Conservation (phyloP, 177 flowering plant species). For the Vitis hybrid region DNA sequence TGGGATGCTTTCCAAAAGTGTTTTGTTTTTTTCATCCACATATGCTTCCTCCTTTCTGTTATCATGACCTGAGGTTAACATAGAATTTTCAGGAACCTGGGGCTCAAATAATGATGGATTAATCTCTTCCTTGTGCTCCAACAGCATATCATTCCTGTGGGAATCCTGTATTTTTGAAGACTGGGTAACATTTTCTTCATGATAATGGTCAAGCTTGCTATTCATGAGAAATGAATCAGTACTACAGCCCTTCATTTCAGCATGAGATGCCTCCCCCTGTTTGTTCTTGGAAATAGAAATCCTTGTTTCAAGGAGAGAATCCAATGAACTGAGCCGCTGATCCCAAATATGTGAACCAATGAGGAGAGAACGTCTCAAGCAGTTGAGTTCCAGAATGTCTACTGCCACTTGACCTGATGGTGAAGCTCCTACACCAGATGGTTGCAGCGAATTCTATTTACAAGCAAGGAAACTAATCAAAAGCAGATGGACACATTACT, state of each 20-base stretch:
- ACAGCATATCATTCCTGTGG: slow-evolving; percentile 14
- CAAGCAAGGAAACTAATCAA: not conserved
- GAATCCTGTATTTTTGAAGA: slow-evolving; percentile 20
- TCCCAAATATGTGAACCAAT: slow-evolving; percentile 84
- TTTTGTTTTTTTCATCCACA: slow-evolving; percentile 30
- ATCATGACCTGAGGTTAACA: slow-evolving; percentile 13
- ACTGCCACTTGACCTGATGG: slow-evolving; percentile 24
- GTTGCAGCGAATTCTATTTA: slow-evolving; percentile 59
- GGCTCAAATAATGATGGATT: slow-evolving; percentile 19
- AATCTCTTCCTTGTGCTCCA: slow-evolving; percentile 24
- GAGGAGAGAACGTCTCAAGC: slow-evolving; percentile 66
- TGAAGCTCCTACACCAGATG: slow-evolving; percentile 30
- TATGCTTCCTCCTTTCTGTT: slow-evolving; percentile 26
- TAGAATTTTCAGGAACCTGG: slow-evolving; percentile 20
- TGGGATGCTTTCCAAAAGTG: slow-evolving; percentile 29
- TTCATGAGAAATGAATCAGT: slow-evolving; percentile 29
- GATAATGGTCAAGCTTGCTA: slow-evolving; percentile 22
- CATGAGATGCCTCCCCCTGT: slow-evolving; percentile 26
- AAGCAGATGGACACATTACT: not conserved
- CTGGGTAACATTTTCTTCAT: slow-evolving; percentile 30
- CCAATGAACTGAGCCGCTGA: slow-evolving; percentile 57
- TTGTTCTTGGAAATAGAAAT: slow-evolving; percentile 26
- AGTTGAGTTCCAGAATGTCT: slow-evolving; percentile 81
- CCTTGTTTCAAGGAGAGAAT: slow-evolving; percentile 49
- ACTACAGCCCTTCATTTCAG: slow-evolving; percentile 35